Evolutionary conservation across 1,139 yeast genomes (phyloP).

Genomic region (Casaregolazyma suthepensis): DNA sequence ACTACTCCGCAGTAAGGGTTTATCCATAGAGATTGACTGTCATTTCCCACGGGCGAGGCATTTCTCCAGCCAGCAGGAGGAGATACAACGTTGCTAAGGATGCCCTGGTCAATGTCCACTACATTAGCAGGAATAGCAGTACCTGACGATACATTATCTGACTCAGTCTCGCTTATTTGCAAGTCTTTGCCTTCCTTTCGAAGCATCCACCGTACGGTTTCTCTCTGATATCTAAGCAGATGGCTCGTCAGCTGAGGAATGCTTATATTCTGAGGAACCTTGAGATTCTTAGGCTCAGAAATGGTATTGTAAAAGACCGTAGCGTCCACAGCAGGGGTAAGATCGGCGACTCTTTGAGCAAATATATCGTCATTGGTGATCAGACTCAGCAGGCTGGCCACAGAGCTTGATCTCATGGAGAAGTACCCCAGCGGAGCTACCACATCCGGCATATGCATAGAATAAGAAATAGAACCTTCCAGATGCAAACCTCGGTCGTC

Average conservation of each 20-base stretch:
- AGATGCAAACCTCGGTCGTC: background rate
- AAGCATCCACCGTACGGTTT: slow-evolving; percentile 62
- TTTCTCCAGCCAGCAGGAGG: slow-evolving; percentile 29
- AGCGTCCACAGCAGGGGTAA: slow-evolving; percentile 13
- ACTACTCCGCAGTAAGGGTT: slow-evolving; percentile 30
- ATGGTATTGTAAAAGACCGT: slow-evolving; percentile 20
- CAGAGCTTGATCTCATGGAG: slow-evolving; percentile 5
- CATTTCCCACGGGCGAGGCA: background rate
- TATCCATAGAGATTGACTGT: slow-evolving; percentile 21
- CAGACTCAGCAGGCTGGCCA: slow-evolving; percentile 10
- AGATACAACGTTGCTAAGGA: slow-evolving; percentile 20
- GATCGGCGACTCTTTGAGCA: background rate
- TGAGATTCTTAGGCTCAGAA: slow-evolving; percentile 11
- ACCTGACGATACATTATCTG: background rate
- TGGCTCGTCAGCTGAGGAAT: slow-evolving; percentile 44
- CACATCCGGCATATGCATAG: slow-evolving; percentile 13
- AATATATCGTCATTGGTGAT: slow-evolving; percentile 10
- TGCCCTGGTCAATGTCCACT: slow-evolving; percentile 19
- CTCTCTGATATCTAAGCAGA: slow-evolving; percentile 53
- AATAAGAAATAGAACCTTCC: slow-evolving; percentile 12
- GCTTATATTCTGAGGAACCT: slow-evolving; percentile 10
- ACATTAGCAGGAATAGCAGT: slow-evolving; percentile 9
- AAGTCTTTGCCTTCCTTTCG: slow-evolving; percentile 50
- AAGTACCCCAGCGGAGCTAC: slow-evolving; percentile 11
- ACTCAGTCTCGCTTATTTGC: slow-evolving; percentile 19